Evolutionary conservation across 2,329 filamentous ascomycete species (phyloP), one percentile per base, ranked within the genome.

Genomic region (Hymenoscyphus albidus): DNA sequence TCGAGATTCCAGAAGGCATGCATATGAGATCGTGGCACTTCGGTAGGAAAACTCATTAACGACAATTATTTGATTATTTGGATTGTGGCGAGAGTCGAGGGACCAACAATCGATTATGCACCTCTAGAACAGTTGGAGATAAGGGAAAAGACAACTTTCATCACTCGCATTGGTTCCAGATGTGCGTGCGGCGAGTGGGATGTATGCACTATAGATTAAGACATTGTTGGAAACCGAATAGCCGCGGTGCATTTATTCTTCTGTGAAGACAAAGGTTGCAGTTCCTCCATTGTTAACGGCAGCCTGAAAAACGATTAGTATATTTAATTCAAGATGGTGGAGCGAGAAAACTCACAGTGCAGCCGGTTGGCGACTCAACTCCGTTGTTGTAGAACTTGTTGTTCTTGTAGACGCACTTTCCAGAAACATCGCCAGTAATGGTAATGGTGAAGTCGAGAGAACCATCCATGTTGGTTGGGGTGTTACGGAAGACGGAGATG

Each of bases 401-500:
- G 61, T 64, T 63, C 5, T 51, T 62, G 65, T 76, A 76, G 32
- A 64, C 60, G 57, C 74, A 76, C 42, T 62, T 65, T 27, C 70
- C 74, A 38, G 65, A 69, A 51, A 75, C 69, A 66, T 69, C 88
- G 63, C 92, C 93, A 55, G 74, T 80, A 70, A 97, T 89, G 73
- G 88, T 85, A 74, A 97, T 86, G 75, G 89, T 90, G 80, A 90
- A 97, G 77, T 93, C 83, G 48, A 97, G 87, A 67, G 80, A 78
- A 44, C 86, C 74, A 58, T 74, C 87, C 18, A 78, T 76, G 71
- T 86, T 92, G 63, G 91, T 96, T 5, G 93, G 92, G 67, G 79
- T 74, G 81, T 98, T 97, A 76, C 88, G 87, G 83, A 94, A 92
- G 77, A 97, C 86, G 59, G 91, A 92, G 66, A 97, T 80, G 81